Evolutionary conservation across 2,329 filamentous ascomycete species (phyloP).

Genomic region (Verticillium nonalfalfae): DNA sequence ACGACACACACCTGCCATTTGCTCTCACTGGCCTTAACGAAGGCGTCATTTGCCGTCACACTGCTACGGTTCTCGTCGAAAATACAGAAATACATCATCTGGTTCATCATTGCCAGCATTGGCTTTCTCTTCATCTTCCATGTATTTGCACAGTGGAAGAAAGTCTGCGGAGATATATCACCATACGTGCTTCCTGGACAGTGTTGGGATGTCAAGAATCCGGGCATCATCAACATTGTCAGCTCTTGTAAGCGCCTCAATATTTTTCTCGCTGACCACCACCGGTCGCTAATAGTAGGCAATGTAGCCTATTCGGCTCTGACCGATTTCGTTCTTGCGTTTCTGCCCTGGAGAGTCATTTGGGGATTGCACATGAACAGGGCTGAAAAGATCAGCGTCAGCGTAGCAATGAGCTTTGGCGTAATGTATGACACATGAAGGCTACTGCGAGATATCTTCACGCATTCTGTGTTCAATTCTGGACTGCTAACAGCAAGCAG

Average conservation of each 20-base stretch:
- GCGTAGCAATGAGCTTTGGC: slow-evolving; percentile 15
- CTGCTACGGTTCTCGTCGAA: slow-evolving; percentile 18
- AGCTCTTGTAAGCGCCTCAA: slow-evolving; percentile 4
- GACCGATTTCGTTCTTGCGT: slow-evolving; percentile 19
- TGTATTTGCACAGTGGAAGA: slow-evolving; percentile 14
- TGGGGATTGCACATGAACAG: slow-evolving; percentile 19
- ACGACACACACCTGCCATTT: slow-evolving; percentile 5
- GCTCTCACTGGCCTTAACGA: slow-evolving; percentile 13
- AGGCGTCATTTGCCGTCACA: slow-evolving; percentile 20
- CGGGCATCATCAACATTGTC: slow-evolving; percentile 9
- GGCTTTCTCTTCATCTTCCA: slow-evolving; percentile 13
- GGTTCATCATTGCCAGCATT: slow-evolving; percentile 17
- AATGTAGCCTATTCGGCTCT: slow-evolving; percentile 13
- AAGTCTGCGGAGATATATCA: slow-evolving; percentile 17
- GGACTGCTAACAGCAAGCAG: background rate
- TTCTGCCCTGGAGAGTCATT: slow-evolving; percentile 22
- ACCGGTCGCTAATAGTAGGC: background rate
- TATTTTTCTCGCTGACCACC: background rate
- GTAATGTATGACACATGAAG: slow-evolving; percentile 11
- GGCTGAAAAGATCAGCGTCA: slow-evolving; percentile 20
- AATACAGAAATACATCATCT: slow-evolving; percentile 16
- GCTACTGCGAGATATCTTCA: no score
- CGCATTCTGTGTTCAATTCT: no score
- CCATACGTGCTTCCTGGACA: slow-evolving; percentile 12
- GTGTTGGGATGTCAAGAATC: slow-evolving; percentile 11